Evolutionary conservation across 2,329 filamentous ascomycete species (phyloP).

Genomic region (Lasiodiplodia hormozganensis): DNA sequence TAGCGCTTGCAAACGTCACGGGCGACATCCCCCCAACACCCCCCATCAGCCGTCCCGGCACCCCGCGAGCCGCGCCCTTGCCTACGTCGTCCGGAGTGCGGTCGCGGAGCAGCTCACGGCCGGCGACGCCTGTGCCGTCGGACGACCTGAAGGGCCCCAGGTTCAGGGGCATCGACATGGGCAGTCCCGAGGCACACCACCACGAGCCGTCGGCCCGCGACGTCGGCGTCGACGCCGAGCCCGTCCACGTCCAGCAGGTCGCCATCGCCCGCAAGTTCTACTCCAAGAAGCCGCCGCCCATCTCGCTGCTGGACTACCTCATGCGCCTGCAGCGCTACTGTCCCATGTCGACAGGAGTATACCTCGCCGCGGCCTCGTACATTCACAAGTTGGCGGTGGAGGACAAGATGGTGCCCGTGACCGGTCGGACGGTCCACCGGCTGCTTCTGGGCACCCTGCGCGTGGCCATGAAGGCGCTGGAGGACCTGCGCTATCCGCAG

Average conservation of each 20-base stretch:
- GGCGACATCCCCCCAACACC: conserved; percentile 85
- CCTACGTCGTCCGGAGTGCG: conserved; percentile 25
- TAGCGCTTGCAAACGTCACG: conserved; percentile 71
- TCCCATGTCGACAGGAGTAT: conserved; percentile 91
- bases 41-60: conserved; percentile 67
- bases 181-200: conserved; percentile 58
- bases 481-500: conserved; percentile 89
- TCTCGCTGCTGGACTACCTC: conserved; percentile 84
- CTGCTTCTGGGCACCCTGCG: conserved; percentile 82
- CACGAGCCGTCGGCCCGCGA: conserved; percentile 56
- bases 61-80: conserved; percentile 50
- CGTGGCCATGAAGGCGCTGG: conserved; percentile 93
- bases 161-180: conserved; percentile 49
- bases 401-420: conserved; percentile 78
- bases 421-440: conserved; percentile 83
- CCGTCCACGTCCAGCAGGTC: conserved; percentile 78
- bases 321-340: conserved; percentile 87
- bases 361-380: conserved; percentile 86
- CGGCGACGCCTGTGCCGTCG: conserved; percentile 47
- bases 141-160: conserved; percentile 47
- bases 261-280: conserved; percentile 93
- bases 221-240: conserved; percentile 70
- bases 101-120: conserved; percentile 43
- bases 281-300: conserved; percentile 83
- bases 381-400: conserved; percentile 81